Conservation (phyloP, 2,329 filamentous ascomycete genomes). For the Colletotrichum acutatum region DNA sequence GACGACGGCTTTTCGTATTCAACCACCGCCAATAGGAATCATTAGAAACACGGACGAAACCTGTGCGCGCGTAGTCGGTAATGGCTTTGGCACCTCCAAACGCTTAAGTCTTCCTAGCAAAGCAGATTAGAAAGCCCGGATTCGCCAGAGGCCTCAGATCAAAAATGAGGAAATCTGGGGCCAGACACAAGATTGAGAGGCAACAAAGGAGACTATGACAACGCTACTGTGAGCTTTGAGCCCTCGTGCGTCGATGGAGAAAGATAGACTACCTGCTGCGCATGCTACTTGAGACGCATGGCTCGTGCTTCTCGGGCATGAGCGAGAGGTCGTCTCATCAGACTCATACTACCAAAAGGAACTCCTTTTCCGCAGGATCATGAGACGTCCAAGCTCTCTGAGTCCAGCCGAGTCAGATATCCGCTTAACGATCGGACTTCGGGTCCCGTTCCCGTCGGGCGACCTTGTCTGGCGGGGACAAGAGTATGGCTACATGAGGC, state of each 20-base stretch:
- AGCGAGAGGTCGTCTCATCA: neutral
- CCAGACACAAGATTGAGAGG: conserved; percentile 38
- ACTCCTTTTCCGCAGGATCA: conserved; percentile 32
- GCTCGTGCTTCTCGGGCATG: neutral
- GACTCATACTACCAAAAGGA: conserved; percentile 38
- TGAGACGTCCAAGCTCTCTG: conserved; percentile 37
- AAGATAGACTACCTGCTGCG: conserved; percentile 25
- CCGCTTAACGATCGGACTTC: conserved; percentile 37
- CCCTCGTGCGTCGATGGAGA: conserved; percentile 40
- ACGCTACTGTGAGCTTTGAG: conserved; percentile 29
- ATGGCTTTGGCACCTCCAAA: conserved; percentile 34
- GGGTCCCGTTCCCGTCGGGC: conserved; percentile 40
- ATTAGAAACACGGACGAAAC: conserved; percentile 41
- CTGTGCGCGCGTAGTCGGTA: conserved; percentile 36
- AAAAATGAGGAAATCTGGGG: conserved; percentile 39
- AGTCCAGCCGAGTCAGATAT: conserved; percentile 40
- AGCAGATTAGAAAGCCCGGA: conserved; percentile 37
- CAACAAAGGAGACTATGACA: conserved; percentile 37
- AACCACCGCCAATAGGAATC: conserved; percentile 41
- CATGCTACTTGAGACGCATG: neutral
- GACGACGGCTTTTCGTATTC: conserved; percentile 43
- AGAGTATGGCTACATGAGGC: conserved; percentile 40
- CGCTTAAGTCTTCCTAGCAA: conserved; percentile 43
- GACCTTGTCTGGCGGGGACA: conserved; percentile 43
- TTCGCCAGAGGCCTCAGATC: conserved; percentile 41